These are phyloP conservation scores for Astragalus glycyphyllos DNA, from an alignment of 306 rosid species.

Conservation along the genomic window DNA sequence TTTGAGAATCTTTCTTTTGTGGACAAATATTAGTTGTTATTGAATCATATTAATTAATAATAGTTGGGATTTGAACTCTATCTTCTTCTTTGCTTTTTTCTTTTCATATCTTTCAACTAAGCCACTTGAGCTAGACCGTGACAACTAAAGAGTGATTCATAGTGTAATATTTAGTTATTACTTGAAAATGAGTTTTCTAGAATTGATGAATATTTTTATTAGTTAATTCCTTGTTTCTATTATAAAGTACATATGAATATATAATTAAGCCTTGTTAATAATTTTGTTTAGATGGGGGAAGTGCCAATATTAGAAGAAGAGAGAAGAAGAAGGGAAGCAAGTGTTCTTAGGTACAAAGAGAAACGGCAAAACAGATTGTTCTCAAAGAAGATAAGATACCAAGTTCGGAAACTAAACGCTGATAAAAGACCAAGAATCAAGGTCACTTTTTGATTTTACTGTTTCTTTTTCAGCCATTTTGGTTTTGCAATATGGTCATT, in stretches of 20 bases:
- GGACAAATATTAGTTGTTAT: no score
- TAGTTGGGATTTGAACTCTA: no score
- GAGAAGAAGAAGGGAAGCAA: slow-evolving; percentile 73
- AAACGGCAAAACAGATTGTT: slow-evolving; percentile 79
- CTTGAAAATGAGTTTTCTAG: not conserved
- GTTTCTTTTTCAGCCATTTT: not conserved
- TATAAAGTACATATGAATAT: no score
- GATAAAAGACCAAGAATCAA: slow-evolving; percentile 90
- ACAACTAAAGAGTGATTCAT: no score
- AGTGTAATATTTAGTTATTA: no score
- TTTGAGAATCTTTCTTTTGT: no score
- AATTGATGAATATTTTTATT: not conserved
- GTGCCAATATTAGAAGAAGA: slow-evolving; percentile 80
- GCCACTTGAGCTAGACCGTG: no score
- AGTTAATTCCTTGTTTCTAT: not conserved
- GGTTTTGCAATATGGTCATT: not conserved
- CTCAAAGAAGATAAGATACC: slow-evolving; percentile 94
- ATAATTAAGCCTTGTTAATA: not conserved
- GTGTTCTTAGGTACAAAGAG: slow-evolving; percentile 84
- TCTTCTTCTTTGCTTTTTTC: no score
- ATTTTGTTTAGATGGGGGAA: slow-evolving; percentile 69
- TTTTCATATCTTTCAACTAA: no score
- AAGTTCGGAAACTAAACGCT: slow-evolving; percentile 85
- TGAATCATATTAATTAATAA: no score
- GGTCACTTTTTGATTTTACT: slow-evolving; percentile 48